Evolutionary conservation across 345 rosid species (phyloP), one percentile per base, ranked within the genome.

Genomic region (Populus nigra): DNA sequence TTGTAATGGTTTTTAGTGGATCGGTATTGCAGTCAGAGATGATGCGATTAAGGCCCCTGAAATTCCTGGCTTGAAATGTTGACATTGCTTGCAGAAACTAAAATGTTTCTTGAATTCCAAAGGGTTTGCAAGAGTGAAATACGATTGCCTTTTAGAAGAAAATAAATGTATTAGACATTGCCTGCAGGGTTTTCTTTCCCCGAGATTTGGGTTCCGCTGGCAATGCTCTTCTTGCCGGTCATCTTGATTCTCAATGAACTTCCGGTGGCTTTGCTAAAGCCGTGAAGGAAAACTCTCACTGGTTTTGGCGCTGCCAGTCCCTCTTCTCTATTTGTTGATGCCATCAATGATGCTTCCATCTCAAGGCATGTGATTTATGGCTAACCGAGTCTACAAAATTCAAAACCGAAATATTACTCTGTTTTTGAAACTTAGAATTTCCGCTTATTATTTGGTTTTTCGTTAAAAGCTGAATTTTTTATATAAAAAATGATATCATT

Each of bases 121-220:
- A 15, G 23, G 69, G 17, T 15, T 65, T 65, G 17, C 69, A 12
- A 16, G 36, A 25, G 22, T 31, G 69, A 4, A 27, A 65, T 65
- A 15, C 3, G 69, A 29, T 27, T 65, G 11, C 39, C 17, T 65
- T 13, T 27, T 29, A 31, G 33, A 65, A 27, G 68, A 15, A 27
- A 65, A 27, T 23, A 65, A 65, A 65, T 18, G 6, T 2, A 22
- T 23, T 23, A 27, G 29, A 15, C 29, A 33, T 33, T 5, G 36
- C 5, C n/a, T 84, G 89, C 88, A 93, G 98, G 83, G 91, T 96
- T 75, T 96, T 96, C 90, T 96, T 93, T 88, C 98, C 96, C 76
- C 94, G 90, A 4, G 99, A 96, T 73, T 75, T 86, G 84, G 98
- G 91, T 84, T 81, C 95, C 16, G 88, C 91, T 12, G 96, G 92